Conservation (phyloP, 805 yeast species). For the Lipomyces oligophaga region DNA sequence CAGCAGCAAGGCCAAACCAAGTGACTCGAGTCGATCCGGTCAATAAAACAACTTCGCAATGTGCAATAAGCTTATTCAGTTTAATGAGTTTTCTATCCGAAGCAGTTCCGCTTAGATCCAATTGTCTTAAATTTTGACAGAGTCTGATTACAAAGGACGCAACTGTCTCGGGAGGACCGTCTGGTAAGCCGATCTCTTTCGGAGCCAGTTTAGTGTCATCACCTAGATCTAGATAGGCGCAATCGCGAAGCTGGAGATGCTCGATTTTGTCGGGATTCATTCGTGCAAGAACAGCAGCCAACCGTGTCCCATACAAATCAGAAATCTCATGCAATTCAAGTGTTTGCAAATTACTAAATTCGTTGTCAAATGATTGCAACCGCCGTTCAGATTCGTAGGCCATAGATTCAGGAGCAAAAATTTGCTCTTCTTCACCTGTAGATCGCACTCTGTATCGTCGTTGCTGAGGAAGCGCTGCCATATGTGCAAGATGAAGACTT, state of each 20-base stretch:
- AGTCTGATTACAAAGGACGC: neutral
- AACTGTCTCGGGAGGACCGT: neutral
- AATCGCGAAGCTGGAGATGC: slow-evolving; percentile 1
- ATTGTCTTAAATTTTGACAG: slow-evolving; percentile 1
- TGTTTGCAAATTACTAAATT: slow-evolving; percentile 3
- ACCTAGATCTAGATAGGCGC: slow-evolving; percentile 1
- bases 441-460: neutral
- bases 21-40: slow-evolving; percentile 2
- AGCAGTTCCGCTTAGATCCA: slow-evolving; percentile 10
- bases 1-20: slow-evolving; percentile 10
- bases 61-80: slow-evolving; percentile 1
- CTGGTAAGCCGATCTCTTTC: neutral
- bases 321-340: slow-evolving; percentile 5
- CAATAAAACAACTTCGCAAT: slow-evolving; percentile 7
- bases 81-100: slow-evolving; percentile 7
- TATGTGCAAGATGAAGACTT: slow-evolving; percentile 1
- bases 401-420: slow-evolving; percentile 1
- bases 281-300: slow-evolving; percentile 3
- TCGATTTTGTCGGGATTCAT: neutral
- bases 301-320: slow-evolving; percentile 2
- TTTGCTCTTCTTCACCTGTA: neutral
- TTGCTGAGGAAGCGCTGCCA: slow-evolving; percentile 3
- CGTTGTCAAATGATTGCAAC: slow-evolving; percentile 1
- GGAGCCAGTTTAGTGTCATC: neutral
- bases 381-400: slow-evolving; percentile 1